Percentiles rank a stretch among this genome's conserved stretches.
Conservation (phyloP, 225 moss, liverwort and hornwort genomes). For the Neckera pumila region DNA sequence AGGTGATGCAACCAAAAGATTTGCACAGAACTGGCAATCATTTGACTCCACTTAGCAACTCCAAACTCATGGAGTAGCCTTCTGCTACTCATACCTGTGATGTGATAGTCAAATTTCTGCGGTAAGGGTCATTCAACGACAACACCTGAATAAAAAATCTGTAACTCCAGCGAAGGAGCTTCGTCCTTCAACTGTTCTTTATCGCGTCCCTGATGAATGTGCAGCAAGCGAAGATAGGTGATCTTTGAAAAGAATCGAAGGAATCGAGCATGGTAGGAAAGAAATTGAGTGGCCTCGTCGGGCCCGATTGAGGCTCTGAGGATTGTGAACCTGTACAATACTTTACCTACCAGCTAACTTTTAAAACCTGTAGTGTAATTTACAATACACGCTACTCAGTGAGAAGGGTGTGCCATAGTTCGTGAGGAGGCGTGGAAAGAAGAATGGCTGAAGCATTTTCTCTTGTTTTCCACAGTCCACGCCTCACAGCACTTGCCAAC, state of each 20-base stretch:
- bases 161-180: not conserved
- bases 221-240: not conserved
- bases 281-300: not conserved
- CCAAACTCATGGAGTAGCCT: not conserved
- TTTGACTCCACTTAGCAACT: not conserved
- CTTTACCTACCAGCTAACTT: not conserved
- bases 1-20: not conserved
- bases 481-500: slow-evolving; percentile 57
- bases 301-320: not conserved
- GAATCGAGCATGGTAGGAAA: not conserved
- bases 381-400: slow-evolving; percentile 3
- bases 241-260: not conserved
- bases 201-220: not conserved
- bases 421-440: slow-evolving; percentile 53
- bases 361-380: not conserved
- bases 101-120: not conserved
- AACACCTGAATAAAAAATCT: not conserved
- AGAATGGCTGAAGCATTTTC: slow-evolving; percentile 64
- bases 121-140: not conserved
- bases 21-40: not conserved
- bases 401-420: slow-evolving; percentile 64
- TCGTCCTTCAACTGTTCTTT: not conserved
- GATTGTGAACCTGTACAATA: not conserved
- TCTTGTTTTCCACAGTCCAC: slow-evolving; percentile 63
- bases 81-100: not conserved